Evolutionary conservation across 345 rosid species (phyloP).

Genomic region (Geranium rotundifolium): DNA sequence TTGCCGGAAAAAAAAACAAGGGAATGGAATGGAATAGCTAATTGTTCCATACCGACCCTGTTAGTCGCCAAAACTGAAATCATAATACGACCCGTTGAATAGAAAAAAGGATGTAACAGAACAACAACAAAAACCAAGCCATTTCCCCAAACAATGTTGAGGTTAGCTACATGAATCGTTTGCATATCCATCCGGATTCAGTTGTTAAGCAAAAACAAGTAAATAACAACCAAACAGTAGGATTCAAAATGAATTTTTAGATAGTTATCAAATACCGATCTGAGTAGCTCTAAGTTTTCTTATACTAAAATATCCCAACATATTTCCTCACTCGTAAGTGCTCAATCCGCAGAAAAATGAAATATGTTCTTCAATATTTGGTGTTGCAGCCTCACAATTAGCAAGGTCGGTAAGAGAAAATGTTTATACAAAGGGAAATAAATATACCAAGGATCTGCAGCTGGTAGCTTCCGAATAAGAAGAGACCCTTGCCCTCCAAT

Average conservation of each 20-base stretch:
- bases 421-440: background rate
- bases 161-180: too few species aligned
- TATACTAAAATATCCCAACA: too few species aligned
- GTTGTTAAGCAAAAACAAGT: background rate
- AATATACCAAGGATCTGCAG: constrained; percentile 47
- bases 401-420: background rate
- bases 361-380: background rate
- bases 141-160: too few species aligned
- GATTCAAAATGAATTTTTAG: background rate
- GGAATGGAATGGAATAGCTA: background rate
- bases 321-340: background rate
- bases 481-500: constrained; percentile 55
- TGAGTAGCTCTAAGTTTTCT: background rate
- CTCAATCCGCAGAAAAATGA: background rate
- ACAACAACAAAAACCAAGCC: too few species aligned
- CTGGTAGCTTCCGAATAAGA: constrained; percentile 75
- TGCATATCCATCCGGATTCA: background rate
- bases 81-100: too few species aligned
- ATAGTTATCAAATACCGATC: background rate
- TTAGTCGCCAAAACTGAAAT: too few species aligned
- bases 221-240: background rate
- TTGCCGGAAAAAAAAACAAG: background rate
- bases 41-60: too few species aligned
- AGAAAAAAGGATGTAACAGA: too few species aligned
- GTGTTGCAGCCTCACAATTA: background rate